Base-by-base conservation (phyloP, 163 green algal genomes). In the Scenedesmus sp. region DNA sequence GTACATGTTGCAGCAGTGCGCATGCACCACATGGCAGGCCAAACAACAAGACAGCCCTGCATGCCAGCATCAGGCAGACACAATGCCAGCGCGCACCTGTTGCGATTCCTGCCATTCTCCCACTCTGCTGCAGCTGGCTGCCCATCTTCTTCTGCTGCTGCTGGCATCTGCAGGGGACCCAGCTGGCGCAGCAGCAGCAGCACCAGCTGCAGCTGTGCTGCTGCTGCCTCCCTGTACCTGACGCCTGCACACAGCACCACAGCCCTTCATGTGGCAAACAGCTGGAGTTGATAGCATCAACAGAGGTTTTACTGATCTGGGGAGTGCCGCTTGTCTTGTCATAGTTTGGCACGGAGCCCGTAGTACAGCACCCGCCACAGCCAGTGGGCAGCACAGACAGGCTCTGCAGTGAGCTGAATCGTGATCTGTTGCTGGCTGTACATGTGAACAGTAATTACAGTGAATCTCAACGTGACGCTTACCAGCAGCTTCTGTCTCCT, bases 201-300 rank as follows among this genome's bases (percentile, higher is more conserved):
- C 81, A 73, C 44, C 9, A 86, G 81, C 44, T 70, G 81, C 81
- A 86, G 81, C 44, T 59, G 81, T 30, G 46, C 22, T 35, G 79
- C 79, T 35, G 79, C 46, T 51, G 79, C 79, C 22, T 84, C 79
- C 79, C 79, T 61, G 40, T 53, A 65, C 65, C 65, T 76, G 65
- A 76, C 40, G 30, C 65, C 65, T 76, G 65, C 65, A 76, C 15
- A 26, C 15, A 68, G 15, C 15, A 68, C 10, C 46, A 68, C 49
- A 56, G 49, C 49, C 12, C 49, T 56, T 12, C 49, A 56, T 56
- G 15, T 56, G 49, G 12, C 49, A 56, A 12, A n/a, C n/a, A n/a
- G n/a, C n/a, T n/a, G n/a, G n/a, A n/a, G n/a, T n/a, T n/a, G n/a
- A n/a, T n/a, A n/a, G n/a, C n/a, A n/a, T n/a, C n/a, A n/a, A n/a